Evolutionary conservation across 2,329 filamentous ascomycete species (phyloP).

Genomic region (Furcasterigmium furcatum): DNA sequence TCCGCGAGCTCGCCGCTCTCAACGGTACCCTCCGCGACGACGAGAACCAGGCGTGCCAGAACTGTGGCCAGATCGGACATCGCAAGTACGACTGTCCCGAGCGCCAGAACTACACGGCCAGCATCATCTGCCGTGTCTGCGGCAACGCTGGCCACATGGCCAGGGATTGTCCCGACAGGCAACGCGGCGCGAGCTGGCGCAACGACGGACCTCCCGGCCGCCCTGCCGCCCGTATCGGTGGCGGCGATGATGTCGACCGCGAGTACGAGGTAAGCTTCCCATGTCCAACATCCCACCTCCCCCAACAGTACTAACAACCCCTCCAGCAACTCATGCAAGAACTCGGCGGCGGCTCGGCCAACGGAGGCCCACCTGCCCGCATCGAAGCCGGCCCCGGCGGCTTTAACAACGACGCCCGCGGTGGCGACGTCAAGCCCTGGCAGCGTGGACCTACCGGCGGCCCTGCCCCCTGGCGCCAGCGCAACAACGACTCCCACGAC

Average conservation of each 20-base stretch:
- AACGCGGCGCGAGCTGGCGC: constrained; percentile 88
- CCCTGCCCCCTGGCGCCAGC: constrained; percentile 74
- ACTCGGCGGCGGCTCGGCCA: constrained; percentile 71
- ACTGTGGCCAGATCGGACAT: constrained; percentile 98
- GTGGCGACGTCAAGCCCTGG: constrained; percentile 75
- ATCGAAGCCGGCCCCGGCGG: constrained; percentile 81
- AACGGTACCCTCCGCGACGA: constrained; percentile 99
- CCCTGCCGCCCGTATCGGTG: constrained; percentile 55
- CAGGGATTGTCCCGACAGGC: constrained; percentile 92
- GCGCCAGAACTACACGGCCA: constrained; percentile 97
- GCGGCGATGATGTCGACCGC: constrained; percentile 82
- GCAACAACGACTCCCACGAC: constrained; percentile 49
- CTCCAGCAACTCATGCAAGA: constrained; percentile 93
- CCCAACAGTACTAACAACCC: constrained; percentile 33
- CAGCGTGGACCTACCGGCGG: constrained; percentile 81
- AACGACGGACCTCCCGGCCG: constrained; percentile 62
- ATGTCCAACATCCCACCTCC: background rate
- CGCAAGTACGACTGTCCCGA: constrained; percentile 98
- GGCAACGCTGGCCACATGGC: constrained; percentile 98
- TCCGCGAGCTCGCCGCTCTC: constrained; percentile 93
- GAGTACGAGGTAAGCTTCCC: constrained; percentile 81
- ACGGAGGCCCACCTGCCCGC: constrained; percentile 63
- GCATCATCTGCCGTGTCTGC: constrained; percentile 97
- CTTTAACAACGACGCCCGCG: constrained; percentile 48
- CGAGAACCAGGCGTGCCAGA: constrained; percentile 98